Evolutionary conservation across 345 rosid genomes (phyloP), one percentile per base, ranked within the genome.

Genomic region (Capsella bursapastoris): DNA sequence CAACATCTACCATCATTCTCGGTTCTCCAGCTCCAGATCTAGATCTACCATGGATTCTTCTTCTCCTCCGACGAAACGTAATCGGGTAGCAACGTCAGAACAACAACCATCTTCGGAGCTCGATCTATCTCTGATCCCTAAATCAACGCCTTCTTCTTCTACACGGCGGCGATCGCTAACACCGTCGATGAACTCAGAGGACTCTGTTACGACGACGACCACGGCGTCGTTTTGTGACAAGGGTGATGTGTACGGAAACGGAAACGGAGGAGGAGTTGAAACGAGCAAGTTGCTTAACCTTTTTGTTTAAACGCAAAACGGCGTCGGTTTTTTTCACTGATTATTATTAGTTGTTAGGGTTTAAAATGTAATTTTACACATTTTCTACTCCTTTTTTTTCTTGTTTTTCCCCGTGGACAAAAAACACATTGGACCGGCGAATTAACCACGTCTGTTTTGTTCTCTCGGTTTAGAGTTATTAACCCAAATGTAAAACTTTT

Each of bases 161-260:
- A 38, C 51, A 7, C 67, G 72, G 40, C 71, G 85, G 53, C 79
- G 96, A 57, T 84, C 88, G 2, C 84, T 59, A 31, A 82, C 91
- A 22, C 93, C 93, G 56, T 93, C 97, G 14, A 86, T 89, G 97
- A 91, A 87, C 77, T 94, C 96, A 3, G 96, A 90, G 84, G 97
- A 84, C 59, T 94, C 97, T 2, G 92, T 59, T 9, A 89, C 89
- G 38, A 89, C 78, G 0, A 63, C 59, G 7, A 65, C 72, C 0
- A 70, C 69, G 52, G 15, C 94, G 29, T 85, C 98, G 16, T 87
- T 87, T 65, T 80, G 82, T 7, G 90, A 87, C 6, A 86, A 85
- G 4, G 79, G 83, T 55, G 82, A 78, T 45, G 67, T 29, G 43
- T 69, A 50, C 60, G 65, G 82, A 6, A 22, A 22, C 25, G 35